phyloP scores from a whole-genome alignment of 163 green algal species.

The Scenedesmus sp. region DNA sequence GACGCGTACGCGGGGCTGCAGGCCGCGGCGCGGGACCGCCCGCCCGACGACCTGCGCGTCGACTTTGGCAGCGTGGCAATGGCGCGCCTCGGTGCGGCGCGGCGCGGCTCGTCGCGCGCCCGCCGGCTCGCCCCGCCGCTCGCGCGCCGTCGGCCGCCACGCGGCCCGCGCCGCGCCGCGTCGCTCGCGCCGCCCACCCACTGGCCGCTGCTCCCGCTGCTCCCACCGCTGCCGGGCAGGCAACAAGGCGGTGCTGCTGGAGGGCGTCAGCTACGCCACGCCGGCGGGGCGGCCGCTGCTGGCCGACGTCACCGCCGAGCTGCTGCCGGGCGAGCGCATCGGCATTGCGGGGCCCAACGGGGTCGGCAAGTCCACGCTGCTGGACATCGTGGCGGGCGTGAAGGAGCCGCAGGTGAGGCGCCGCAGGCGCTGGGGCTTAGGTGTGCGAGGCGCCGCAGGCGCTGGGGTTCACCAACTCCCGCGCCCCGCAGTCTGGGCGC shows the following conservation, averaged over 20 bases:
- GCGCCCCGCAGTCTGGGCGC: constrained; percentile 48
- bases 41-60: constrained; percentile 54
- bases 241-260: constrained; percentile 68
- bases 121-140: too few species aligned
- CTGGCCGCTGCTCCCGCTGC: too few species aligned
- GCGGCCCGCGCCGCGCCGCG: too few species aligned
- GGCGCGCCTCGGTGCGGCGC: constrained; percentile 59
- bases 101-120: too few species aligned
- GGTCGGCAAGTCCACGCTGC: constrained; percentile 77
- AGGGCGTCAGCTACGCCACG: constrained; percentile 44
- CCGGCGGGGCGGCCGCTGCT: constrained; percentile 50
- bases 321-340: constrained; percentile 74
- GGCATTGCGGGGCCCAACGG: constrained; percentile 86
- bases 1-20: constrained; percentile 71
- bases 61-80: constrained; percentile 66
- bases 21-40: constrained; percentile 52
- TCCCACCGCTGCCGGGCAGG: constrained; percentile 43
- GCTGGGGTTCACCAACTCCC: too few species aligned
- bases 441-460: too few species aligned
- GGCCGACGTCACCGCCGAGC: constrained; percentile 74
- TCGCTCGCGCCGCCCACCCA: too few species aligned
- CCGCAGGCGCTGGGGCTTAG: neutral
- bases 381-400: constrained; percentile 74
- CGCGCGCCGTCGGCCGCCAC: too few species aligned
- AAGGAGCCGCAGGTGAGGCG: constrained; percentile 34